Evolutionary conservation across 495 filamentous ascomycete genomes (phyloP), one percentile per base, ranked within the genome.

Genomic region (Penicilliopsis zonata): DNA sequence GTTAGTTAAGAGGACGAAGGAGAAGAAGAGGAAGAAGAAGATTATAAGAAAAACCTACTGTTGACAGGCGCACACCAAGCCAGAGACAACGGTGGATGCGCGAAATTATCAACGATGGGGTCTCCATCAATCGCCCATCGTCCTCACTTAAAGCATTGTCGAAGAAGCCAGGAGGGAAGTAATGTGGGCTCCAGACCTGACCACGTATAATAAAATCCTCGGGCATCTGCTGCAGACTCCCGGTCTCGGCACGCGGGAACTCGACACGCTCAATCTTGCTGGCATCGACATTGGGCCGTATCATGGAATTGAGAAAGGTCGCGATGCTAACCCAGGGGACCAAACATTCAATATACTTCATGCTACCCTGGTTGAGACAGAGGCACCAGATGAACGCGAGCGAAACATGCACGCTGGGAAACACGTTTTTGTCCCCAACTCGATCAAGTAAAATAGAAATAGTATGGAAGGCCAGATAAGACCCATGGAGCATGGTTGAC

Each of bases 131-230:
- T 13, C 82, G 72, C 35, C 84, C 80, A 13, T 90, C 82, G 21
- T 90, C 81, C 33, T 86, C 84, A 4, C 78, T 67, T 38, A 69
- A 69, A 9, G 75, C 69, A 31, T 70, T 67, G 3, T 64, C 49
- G 44, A 94, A 94, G 66, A 78, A 94, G 2, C 59, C 49, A 1
- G 59, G 40, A 0, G 83, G 82, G 34, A 76, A 90, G 35, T 86
- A 82, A 7, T 55, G 47, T 25, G 74, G 66, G 3, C 69, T 71
- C 74, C 79, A 94, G 3, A 77, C 46, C 13, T 87, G 69, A 0
- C 87, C 90, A 4, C 80, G 70, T 34, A 93, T 73, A 0, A 76
- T 61, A 37, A 75, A 94, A 40, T 98, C 90, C 40, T 95, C 90
- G 0, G 84, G 77, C 0, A 94, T 49, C 3, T 84, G 84, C n/a